Evolutionary conservation across 2,329 filamentous ascomycete genomes (phyloP).

Genomic region (Colletotrichum orchidophilum): DNA sequence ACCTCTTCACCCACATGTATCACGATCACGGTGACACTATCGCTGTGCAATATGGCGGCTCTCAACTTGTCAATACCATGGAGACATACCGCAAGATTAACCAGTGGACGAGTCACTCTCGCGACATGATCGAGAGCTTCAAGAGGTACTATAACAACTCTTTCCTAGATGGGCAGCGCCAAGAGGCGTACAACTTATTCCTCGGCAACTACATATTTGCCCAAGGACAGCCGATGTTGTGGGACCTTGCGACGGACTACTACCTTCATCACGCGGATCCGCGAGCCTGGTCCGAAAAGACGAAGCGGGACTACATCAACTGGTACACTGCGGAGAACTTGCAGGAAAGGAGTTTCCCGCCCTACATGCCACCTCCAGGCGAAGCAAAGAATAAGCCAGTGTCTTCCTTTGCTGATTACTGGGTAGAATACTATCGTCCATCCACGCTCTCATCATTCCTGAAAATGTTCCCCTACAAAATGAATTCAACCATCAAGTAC

Average conservation of each 20-base stretch:
- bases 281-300: conserved; percentile 72
- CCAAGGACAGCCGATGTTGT: conserved; percentile 91
- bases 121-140: conserved; percentile 99
- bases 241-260: conserved; percentile 95
- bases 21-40: conserved; percentile 98
- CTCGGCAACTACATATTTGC: conserved; percentile 93
- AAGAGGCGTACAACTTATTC: conserved; percentile 98
- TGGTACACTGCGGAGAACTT: conserved; percentile 87
- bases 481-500: conserved; percentile 89
- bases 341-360: conserved; percentile 68
- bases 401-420: conserved; percentile 87
- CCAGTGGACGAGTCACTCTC: conserved; percentile 96
- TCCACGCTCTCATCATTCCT: conserved; percentile 86
- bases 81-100: conserved; percentile 99
- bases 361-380: conserved; percentile 57
- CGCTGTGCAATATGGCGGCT: conserved; percentile 96
- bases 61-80: conserved; percentile 98
- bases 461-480: conserved; percentile 92
- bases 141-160: conserved; percentile 99
- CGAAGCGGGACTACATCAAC: conserved; percentile 78
- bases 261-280: conserved; percentile 94
- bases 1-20: conserved; percentile 98
- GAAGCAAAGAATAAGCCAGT: conserved; percentile 55
- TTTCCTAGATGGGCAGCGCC: conserved; percentile 95
- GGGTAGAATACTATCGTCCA: conserved; percentile 96